A percentile compares a stretch with the other conserved stretches of the same genome.
Evolutionary conservation across 1,284 basidiomycete species (phyloP).

Genomic region (Pseudozyma tsukubaensis): DNA sequence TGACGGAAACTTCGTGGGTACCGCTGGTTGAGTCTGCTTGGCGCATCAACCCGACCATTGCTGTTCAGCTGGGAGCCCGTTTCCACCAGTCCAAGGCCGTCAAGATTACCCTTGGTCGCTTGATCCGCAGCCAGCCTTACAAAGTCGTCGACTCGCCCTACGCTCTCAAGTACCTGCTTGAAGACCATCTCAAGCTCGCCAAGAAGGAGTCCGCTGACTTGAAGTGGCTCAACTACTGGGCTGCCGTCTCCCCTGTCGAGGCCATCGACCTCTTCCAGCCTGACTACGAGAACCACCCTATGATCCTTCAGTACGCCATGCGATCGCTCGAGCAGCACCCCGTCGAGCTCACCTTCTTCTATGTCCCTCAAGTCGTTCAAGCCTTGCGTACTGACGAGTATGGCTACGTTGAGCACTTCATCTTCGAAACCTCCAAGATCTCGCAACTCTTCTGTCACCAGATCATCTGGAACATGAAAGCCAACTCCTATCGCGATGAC

Average conservation of each 20-base stretch:
- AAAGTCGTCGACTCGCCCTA: conserved; percentile 82
- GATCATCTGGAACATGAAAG: conserved; percentile 99
- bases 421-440: conserved; percentile 96
- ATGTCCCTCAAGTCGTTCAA: conserved; percentile 98
- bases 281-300: conserved; percentile 77
- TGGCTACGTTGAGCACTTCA: conserved; percentile 91
- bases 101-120: conserved; percentile 78
- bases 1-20: conserved; percentile 77
- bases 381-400: conserved; percentile 83
- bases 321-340: conserved; percentile 94
- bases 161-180: conserved; percentile 82
- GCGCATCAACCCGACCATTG: conserved; percentile 84
- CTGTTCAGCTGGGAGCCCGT: conserved; percentile 84
- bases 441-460: conserved; percentile 99
- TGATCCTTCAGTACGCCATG: conserved; percentile 95
- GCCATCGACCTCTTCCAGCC: conserved; percentile 64
- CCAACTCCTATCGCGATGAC: conserved; percentile 95
- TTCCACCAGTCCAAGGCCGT: conserved; percentile 77
- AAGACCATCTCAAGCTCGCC: conserved; percentile 82
- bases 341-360: conserved; percentile 96
- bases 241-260: conserved; percentile 83
- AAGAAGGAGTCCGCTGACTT: conserved; percentile 50
- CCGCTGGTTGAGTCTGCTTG: conserved; percentile 80
- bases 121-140: conserved; percentile 80
- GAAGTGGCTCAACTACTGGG: conserved; percentile 88